phyloP scores from a whole-genome alignment of 192 early-diverging fungal species.

The Backusella circina region DNA sequence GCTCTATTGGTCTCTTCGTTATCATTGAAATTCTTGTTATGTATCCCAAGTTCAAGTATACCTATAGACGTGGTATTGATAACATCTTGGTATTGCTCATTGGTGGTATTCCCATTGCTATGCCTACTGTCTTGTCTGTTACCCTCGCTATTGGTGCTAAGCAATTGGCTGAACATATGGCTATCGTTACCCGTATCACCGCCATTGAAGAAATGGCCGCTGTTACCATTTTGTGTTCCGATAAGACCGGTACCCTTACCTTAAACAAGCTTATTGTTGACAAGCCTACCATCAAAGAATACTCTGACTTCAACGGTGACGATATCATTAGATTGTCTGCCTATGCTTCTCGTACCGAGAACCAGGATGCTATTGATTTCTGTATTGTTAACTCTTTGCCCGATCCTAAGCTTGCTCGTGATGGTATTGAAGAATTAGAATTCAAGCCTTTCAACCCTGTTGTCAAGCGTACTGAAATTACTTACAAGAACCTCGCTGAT shows the following conservation, averaged over 20 bases:
- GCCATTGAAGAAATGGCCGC: conserved; percentile 76
- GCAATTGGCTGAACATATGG: conserved; percentile 77
- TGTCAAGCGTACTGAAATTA: conserved; percentile 72
- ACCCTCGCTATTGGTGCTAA: conserved; percentile 77
- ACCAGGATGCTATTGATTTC: conserved; percentile 79
- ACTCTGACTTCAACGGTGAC: conserved; percentile 58
- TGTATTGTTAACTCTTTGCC: conserved; percentile 64
- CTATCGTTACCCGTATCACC: conserved; percentile 73
- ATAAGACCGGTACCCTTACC: conserved; percentile 94
- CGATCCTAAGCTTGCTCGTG: conserved; percentile 51
- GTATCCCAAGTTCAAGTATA: conserved; percentile 62
- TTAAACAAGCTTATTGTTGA: conserved; percentile 77
- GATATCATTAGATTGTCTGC: conserved; percentile 63
- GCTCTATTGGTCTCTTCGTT: conserved; percentile 67
- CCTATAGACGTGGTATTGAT: conserved; percentile 73
- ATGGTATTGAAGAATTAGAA: conserved; percentile 63
- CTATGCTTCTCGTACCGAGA: conserved; percentile 70
- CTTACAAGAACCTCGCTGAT: conserved; percentile 67
- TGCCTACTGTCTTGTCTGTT: conserved; percentile 73
- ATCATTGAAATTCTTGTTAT: conserved; percentile 65
- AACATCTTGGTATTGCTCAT: conserved; percentile 74
- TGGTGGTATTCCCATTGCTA: conserved; percentile 77
- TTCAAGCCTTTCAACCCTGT: conserved; percentile 74
- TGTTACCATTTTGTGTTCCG: conserved; percentile 81
- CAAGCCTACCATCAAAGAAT: conserved; percentile 62